phyloP scores from a whole-genome alignment of 1,139 yeast genomes.

The Debaryomycetaceae sp. region DNA sequence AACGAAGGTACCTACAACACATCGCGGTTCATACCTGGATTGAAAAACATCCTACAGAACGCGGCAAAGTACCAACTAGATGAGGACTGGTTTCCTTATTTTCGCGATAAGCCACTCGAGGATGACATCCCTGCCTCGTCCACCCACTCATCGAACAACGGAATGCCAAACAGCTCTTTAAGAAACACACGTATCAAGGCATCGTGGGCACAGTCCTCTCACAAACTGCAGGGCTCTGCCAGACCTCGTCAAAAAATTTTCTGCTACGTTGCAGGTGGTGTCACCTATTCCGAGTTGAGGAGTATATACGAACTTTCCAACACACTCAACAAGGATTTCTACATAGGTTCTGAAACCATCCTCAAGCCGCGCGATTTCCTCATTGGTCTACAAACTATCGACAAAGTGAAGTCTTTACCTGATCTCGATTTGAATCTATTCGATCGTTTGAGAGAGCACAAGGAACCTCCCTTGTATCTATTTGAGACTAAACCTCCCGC shows the following conservation, averaged over 20 bases:
- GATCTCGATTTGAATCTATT: constrained; percentile 35
- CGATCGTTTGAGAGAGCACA: constrained; percentile 19
- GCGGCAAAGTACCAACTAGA: constrained; percentile 49
- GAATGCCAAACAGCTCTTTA: constrained; percentile 38
- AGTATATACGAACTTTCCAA: constrained; percentile 70
- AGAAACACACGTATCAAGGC: constrained; percentile 78
- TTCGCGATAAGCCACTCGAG: constrained; percentile 70
- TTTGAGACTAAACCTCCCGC: constrained; percentile 23
- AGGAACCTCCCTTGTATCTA: constrained; percentile 34
- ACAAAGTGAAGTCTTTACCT: constrained; percentile 26
- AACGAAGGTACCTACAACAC: constrained; percentile 67
- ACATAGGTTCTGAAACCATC: constrained; percentile 79
- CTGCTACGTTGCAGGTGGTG: constrained; percentile 86
- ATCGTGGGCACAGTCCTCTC: constrained; percentile 68
- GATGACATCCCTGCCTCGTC: constrained; percentile 41
- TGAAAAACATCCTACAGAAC: constrained; percentile 54
- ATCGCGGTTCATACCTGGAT: constrained; percentile 73
- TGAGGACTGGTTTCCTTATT: constrained; percentile 64
- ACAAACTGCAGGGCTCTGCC: constrained; percentile 16
- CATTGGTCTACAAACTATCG: constrained; percentile 44
- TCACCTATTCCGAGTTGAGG: constrained; percentile 78
- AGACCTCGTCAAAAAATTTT: constrained; percentile 69
- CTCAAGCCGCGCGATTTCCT: constrained; percentile 59
- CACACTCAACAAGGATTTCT: constrained; percentile 65
- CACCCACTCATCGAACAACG: constrained; percentile 22